Base-by-base conservation (phyloP, 305 asterid species). In the Fraxinus albicans region DNA sequence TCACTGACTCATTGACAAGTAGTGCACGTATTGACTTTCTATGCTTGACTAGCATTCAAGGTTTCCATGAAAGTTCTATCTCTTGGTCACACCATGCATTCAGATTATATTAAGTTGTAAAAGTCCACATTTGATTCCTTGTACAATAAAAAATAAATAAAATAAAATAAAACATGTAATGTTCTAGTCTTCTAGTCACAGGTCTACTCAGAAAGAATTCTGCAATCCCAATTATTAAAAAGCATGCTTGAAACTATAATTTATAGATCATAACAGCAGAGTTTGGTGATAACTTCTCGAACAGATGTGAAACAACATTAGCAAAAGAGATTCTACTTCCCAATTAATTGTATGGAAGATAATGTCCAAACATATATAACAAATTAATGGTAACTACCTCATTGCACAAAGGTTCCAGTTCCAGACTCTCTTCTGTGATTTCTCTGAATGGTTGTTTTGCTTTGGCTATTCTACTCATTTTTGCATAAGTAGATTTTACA, bases 331-430 rank as follows among this genome's bases (percentile, higher is more conserved):
- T 58, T 58, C 29, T 58, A 19, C 38, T 60, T 81, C 50, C 21
- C 44, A 40, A 19, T 10, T 15, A 29, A 8, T 23, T 12, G 65
- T 65, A 27, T n/a, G 40, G 23, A 17, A 70, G 75, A 38, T 80
- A 73, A 34, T n/a, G 42, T 74, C 21, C 42, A 77, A 19, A 34
- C 38, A 67, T 4, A 4, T 15, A 42, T 47, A 65, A 81, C 78
- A 67, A 67, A 67, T 27, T 27, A 50, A 70, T 79, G 76, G 27
- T 35, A 74, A 81, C 77, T 88, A 96, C 99, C 98, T 91, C 93
- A 47, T 65, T 69, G 86, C 94, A 82, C 86, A 96, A 80, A 83
- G 95, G 97, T 90, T 96, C 97, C 82, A 96, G 89, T 63, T 80
- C 88, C 91, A 96, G 86, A 82, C 87, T 86, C 83, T 88, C 86